Conservation (phyloP, 371 early-diverging fungal genomes). For the Circinella minor region DNA sequence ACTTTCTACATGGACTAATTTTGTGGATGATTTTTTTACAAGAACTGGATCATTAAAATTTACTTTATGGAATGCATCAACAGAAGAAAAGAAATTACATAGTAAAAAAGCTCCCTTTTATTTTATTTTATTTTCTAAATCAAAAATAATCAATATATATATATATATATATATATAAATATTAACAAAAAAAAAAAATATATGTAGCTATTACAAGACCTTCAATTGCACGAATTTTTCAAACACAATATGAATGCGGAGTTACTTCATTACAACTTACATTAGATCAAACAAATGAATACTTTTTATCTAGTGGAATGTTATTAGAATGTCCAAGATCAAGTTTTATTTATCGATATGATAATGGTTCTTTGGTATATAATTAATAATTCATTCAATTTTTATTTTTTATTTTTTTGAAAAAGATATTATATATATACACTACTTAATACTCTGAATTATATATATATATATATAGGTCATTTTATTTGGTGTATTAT, state of each 20-base stretch:
- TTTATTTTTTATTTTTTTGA: no score
- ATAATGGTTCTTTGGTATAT: constrained; percentile 38
- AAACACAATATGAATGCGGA: constrained; percentile 45
- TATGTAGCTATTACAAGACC: constrained; percentile 37
- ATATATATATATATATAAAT: no score
- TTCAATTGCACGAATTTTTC: constrained; percentile 38
- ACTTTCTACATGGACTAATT: constrained; percentile 39
- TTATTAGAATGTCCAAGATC: constrained; percentile 49
- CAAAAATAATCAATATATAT: no score
- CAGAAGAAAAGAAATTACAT: constrained; percentile 26
- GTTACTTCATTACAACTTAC: constrained; percentile 46
- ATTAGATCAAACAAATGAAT: constrained; percentile 47
- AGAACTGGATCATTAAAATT: constrained; percentile 30
- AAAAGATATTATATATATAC: no score
- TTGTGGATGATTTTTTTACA: constrained; percentile 43
- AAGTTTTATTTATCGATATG: constrained; percentile 40
- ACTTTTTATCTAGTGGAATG: constrained; percentile 38
- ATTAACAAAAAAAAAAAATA: no score
- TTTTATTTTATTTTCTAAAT: not conserved
- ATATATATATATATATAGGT: constrained; percentile 26
- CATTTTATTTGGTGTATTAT: constrained; percentile 38
- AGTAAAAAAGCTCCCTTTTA: constrained; percentile 28
- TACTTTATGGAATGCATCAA: constrained; percentile 31
- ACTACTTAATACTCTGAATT: no score
- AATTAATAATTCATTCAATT: no score